Evolutionary conservation across 129 eudicot species (phyloP).

Genomic region (Artemisia annua): DNA sequence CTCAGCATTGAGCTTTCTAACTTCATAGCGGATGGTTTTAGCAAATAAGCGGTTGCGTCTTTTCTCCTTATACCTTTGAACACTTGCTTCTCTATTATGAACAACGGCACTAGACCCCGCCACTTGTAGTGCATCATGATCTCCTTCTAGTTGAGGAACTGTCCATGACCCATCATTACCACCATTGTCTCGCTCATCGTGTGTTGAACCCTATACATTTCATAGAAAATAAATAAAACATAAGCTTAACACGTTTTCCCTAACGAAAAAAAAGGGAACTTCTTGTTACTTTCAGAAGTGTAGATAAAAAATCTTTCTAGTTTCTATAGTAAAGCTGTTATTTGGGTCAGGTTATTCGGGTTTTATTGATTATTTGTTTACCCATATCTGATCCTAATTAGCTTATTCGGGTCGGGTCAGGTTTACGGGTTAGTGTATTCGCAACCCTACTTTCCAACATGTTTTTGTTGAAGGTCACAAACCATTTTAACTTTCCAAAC

Average conservation of each 20-base stretch:
- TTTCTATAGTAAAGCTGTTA: no score
- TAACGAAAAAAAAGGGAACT: neutral
- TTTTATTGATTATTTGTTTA: no score
- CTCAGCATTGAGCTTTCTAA: conserved; percentile 83
- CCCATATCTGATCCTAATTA: no score
- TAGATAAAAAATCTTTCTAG: neutral
- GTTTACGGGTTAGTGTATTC: no score
- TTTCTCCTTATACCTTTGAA: conserved; percentile 84
- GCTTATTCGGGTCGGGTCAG: no score
- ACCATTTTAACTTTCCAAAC: conserved; percentile 14
- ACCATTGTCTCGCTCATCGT: conserved; percentile 24
- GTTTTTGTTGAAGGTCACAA: neutral
- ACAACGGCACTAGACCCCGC: conserved; percentile 25
- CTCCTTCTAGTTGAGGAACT: conserved; percentile 58
- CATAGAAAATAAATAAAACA: neutral
- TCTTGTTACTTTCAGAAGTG: neutral
- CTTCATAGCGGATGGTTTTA: conserved; percentile 75
- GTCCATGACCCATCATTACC: conserved; percentile 45
- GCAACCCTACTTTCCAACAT: neutral
- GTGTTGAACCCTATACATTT: conserved; percentile 21
- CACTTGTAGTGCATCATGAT: conserved; percentile 1
- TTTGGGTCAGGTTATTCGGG: no score
- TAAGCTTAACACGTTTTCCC: neutral
- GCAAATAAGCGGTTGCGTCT: conserved; percentile 78
- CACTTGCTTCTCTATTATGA: conserved; percentile 70